Percentiles rank a stretch among this genome's conserved stretches.
Conservation (phyloP, 495 filamentous ascomycete species). For the Trichoderma parareesei region DNA sequence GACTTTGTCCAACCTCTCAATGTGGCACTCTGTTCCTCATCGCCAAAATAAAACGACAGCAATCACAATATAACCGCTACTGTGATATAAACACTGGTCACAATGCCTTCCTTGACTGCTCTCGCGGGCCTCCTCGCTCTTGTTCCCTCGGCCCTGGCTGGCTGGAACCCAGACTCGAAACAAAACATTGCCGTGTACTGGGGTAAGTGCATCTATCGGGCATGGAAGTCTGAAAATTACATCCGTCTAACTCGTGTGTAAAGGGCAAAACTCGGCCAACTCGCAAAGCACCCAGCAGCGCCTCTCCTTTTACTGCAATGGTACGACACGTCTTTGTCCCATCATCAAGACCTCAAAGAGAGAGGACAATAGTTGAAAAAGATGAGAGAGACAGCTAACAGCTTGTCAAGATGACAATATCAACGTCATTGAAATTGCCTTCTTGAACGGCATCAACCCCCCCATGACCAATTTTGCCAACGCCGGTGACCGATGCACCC, state of each 20-base stretch:
- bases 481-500: constrained; percentile 47
- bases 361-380: neutral
- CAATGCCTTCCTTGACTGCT: constrained; percentile 1
- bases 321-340: neutral
- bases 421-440: constrained; percentile 54
- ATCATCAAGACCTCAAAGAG: neutral
- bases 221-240: neutral
- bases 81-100: neutral
- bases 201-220: neutral
- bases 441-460: constrained; percentile 48
- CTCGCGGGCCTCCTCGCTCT: constrained; percentile 8
- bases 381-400: neutral
- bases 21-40: neutral
- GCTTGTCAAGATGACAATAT: constrained; percentile 6
- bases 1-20: neutral
- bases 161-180: constrained; percentile 13
- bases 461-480: constrained; percentile 55
- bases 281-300: constrained; percentile 2
- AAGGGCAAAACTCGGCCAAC: constrained; percentile 5
- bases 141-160: constrained; percentile 2
- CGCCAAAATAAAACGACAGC: neutral
- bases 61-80: neutral
- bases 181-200: constrained; percentile 10
- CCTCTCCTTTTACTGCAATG: neutral
- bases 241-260: neutral